These are phyloP conservation scores for Aspergillus tanneri DNA, from an alignment of 2,329 filamentous ascomycete species.

Conservation along the genomic window DNA sequence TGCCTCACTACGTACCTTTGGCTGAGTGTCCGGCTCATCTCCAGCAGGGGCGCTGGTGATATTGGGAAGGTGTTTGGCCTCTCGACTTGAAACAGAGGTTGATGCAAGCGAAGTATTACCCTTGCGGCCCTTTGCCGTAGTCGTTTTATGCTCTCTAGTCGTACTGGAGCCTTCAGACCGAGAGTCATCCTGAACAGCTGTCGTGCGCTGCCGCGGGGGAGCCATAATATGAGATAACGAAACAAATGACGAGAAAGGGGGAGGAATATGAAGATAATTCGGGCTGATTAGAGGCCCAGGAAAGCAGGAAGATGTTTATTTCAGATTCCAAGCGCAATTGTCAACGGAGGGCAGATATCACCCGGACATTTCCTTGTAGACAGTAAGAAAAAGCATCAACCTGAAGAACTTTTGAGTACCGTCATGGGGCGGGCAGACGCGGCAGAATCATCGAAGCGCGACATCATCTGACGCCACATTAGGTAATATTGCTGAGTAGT, in stretches of 20 bases:
- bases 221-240: conserved; percentile 37
- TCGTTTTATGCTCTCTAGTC: conserved; percentile 37
- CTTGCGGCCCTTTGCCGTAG: conserved; percentile 35
- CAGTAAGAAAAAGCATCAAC: conserved; percentile 8
- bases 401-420: conserved; percentile 17
- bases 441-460: conserved; percentile 32
- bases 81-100: conserved; percentile 15
- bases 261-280: not conserved
- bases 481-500: conserved; percentile 19
- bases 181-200: conserved; percentile 45
- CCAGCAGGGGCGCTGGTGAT: conserved; percentile 33
- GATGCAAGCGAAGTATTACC: conserved; percentile 15
- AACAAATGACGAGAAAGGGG: conserved; percentile 2
- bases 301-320: not conserved
- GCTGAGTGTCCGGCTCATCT: conserved; percentile 25
- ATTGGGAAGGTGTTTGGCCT: conserved; percentile 25
- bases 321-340: not conserved
- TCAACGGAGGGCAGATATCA: not conserved
- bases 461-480: conserved; percentile 24
- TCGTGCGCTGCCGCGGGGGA: conserved; percentile 46
- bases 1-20: conserved; percentile 31
- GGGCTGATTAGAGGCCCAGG: conserved; percentile 4
- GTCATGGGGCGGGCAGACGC: conserved; percentile 26
- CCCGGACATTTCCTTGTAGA: not conserved
- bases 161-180: conserved; percentile 50